Base-by-base conservation (phyloP, 805 yeast species). In the Spathaspora boniae region DNA sequence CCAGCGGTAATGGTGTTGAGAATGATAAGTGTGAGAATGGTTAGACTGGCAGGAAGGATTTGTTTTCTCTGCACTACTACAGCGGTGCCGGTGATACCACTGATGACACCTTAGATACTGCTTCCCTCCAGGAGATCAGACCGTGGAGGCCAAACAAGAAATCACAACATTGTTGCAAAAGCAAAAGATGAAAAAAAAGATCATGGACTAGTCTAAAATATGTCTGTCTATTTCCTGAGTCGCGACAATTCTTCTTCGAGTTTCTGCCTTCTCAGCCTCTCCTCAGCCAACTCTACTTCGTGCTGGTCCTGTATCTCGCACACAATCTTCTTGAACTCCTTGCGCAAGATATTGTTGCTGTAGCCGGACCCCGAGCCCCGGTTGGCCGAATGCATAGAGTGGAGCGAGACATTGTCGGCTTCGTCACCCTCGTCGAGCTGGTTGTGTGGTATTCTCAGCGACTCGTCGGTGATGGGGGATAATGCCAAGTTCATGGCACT, bases 311-410 rank as follows among this genome's bases (percentile, higher is more conserved):
- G 85, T 38, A 82, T 74, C 26, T 77, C 79, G 16, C 69, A 60
- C 4, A 82, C 78, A 33, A 82, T 60, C 46, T 76, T 80, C 55
- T 76, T 82, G 60, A 82, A 83, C 54, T 83, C 88, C 42, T 74
- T 68, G 38, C 86, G 65, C 56, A 83, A 60, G 3, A 82, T 78
- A 0, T 80, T 72, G 25, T 74, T 74, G 43, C 70, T 64, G 46
- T 49, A 58, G 17, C 72, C 62, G 22, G 33, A 37, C 6, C 36
- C 31, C 12, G 50, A 46, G 7, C 37, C 44, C 37, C 55, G 44
- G 5, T 47, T 32, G 1, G 47, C 33, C 14, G 48, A 42, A 3
- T 37, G 12, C 8, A 28, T 36, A 24, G 50, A 44, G 11, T 24
- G 21, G 3, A 46, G 22, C 45, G 43, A 44, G 14, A 31, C 38